A percentile compares a stretch with the other conserved stretches of the same genome.
Conservation (phyloP, 306 rosid genomes). For the Echinosophora koreensis region DNA sequence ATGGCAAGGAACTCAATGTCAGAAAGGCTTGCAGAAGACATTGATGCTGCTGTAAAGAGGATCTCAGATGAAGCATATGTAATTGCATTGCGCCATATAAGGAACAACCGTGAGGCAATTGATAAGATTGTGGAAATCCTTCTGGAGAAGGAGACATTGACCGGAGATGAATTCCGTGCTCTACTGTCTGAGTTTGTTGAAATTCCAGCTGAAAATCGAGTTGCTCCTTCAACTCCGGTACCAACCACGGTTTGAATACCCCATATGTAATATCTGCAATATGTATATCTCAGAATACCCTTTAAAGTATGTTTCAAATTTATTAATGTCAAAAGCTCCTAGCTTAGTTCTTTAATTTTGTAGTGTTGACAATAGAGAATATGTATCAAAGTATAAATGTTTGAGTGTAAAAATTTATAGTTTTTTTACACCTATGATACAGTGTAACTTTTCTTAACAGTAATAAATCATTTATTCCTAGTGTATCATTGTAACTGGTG, state of each 20-base stretch:
- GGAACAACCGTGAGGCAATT: slow-evolving; percentile 94
- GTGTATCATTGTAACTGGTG: background rate
- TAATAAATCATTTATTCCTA: background rate
- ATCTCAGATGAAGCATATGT: slow-evolving; percentile 80
- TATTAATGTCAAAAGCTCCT: slow-evolving; percentile 45
- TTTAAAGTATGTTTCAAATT: slow-evolving; percentile 40
- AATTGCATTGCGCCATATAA: slow-evolving; percentile 77
- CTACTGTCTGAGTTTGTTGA: slow-evolving; percentile 78
- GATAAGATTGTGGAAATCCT: slow-evolving; percentile 92
- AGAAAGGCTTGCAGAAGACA: slow-evolving; percentile 92
- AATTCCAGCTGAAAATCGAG: slow-evolving; percentile 85
- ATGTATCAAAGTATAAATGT: slow-evolving; percentile 43
- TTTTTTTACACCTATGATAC: slow-evolving; percentile 18
- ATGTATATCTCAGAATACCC: slow-evolving; percentile 44
- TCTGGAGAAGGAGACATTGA: slow-evolving; percentile 83
- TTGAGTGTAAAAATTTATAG: slow-evolving; percentile 32
- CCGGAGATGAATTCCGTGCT: slow-evolving; percentile 90
- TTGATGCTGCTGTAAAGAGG: slow-evolving; percentile 80
- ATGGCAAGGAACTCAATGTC: slow-evolving; percentile 99
- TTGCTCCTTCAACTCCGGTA: slow-evolving; percentile 64
- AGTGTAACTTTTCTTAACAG: background rate
- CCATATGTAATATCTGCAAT: slow-evolving; percentile 44
- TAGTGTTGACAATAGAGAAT: slow-evolving; percentile 45
- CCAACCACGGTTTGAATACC: slow-evolving; percentile 70
- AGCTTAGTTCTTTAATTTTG: slow-evolving; percentile 36